Conservation (phyloP, 2,329 filamentous ascomycete species). For the Pseudofabraea citricarpa region DNA sequence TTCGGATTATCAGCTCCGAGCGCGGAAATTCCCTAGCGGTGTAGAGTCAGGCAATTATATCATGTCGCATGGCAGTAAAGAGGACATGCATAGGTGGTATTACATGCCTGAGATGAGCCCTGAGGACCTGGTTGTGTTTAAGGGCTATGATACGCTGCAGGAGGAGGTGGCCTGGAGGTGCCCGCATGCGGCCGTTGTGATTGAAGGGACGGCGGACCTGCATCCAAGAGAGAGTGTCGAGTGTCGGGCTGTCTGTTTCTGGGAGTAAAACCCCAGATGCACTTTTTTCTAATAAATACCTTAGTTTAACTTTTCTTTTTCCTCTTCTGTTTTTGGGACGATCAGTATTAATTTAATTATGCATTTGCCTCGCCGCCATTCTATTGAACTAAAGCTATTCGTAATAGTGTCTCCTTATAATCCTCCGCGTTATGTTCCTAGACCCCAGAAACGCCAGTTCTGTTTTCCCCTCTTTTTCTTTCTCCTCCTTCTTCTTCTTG, state of each 20-base stretch:
- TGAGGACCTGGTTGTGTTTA: constrained; percentile 6
- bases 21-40: constrained; percentile 1
- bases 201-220: not conserved
- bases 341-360: too few relatives aligned
- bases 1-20: constrained; percentile 3
- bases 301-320: too few relatives aligned
- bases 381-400: too few relatives aligned
- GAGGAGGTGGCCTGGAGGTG: constrained; percentile 4
- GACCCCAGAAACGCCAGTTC: too few relatives aligned
- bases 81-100: constrained; percentile 5
- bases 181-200: constrained; percentile 2
- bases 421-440: too few relatives aligned
- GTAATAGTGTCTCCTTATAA: too few relatives aligned
- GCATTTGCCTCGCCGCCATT: too few relatives aligned
- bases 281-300: too few relatives aligned
- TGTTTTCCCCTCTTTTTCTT: too few relatives aligned
- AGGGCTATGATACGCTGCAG: constrained; percentile 3
- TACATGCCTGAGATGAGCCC: constrained; percentile 4
- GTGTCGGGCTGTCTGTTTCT: constrained; percentile 1
- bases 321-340: too few relatives aligned
- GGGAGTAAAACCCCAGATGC: too few relatives aligned
- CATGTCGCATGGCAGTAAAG: constrained; percentile 1
- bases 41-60: constrained; percentile 1
- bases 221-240: constrained; percentile 4
- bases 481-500: too few relatives aligned